Evolutionary conservation across 305 asterid genomes (phyloP).

Genomic region (Fraxinus dipetala): DNA sequence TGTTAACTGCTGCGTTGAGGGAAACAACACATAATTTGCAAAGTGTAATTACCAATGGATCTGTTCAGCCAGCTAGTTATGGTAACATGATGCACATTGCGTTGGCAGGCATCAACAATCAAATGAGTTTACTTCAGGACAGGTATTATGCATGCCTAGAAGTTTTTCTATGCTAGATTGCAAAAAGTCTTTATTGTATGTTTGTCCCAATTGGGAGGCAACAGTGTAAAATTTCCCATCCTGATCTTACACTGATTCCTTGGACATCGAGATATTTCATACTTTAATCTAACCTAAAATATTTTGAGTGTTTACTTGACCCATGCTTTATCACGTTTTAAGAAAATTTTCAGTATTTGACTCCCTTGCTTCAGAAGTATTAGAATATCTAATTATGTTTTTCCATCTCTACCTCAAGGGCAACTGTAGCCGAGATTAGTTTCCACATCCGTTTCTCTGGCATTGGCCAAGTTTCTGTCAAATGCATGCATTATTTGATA

Average conservation of each 20-base stretch:
- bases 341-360: background rate
- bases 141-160: conserved; percentile 49
- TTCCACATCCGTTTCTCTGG: conserved; percentile 1
- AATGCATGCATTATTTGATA: background rate
- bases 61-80: conserved; percentile 36
- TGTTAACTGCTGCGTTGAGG: conserved; percentile 69
- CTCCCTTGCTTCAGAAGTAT: conserved; percentile 9
- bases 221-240: background rate
- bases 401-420: background rate
- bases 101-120: conserved; percentile 91
- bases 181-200: background rate
- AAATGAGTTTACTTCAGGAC: conserved; percentile 93
- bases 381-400: conserved; percentile 3
- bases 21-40: conserved; percentile 67
- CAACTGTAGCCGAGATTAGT: background rate
- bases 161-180: background rate
- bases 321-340: conserved; percentile 5
- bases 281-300: background rate
- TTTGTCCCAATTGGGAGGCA: conserved; percentile 6
- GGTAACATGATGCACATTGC: conserved; percentile 97
- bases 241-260: background rate
- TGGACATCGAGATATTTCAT: background rate
- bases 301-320: background rate
- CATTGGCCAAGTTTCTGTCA: conserved; percentile 4
- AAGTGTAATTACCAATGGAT: conserved; percentile 31